Base-by-base conservation (phyloP, 1,284 basidiomycete genomes). In the Trametes pubescens region DNA sequence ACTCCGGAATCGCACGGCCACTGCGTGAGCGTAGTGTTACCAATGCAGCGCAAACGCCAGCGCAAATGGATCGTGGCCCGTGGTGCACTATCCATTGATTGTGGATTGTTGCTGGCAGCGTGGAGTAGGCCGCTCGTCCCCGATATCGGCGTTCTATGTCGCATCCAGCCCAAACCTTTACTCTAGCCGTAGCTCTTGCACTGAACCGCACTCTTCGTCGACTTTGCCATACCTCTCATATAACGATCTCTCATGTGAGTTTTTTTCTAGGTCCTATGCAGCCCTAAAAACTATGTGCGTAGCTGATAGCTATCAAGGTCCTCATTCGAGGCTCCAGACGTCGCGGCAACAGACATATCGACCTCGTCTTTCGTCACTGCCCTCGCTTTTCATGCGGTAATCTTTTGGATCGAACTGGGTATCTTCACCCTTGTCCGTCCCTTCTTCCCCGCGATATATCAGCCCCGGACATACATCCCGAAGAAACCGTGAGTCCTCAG, bases 401-500 rank as follows among this genome's bases (percentile, higher is more conserved):
- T 92, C 24, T 91, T 91, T 67, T 87, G 77, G 1, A 79, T 78
- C 9, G 90, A 95, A 77, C 75, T 96, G 48, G 78, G 75, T 6
- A 83, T 84, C 4, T 96, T 94, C 77, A 90, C 91, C 24, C 62
- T 92, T 67, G 75, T 93, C 21, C 81, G 91, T 40, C 88, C 87
- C 0, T 85, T 85, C 69, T 93, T 93, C 79, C 90, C 85, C 68
- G 79, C 84, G 14, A 87, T 93, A 34, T 95, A 96, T 73, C 92
- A 95, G 72, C 94, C 94, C 0, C 81, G 93, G 57, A 91, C 92
- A 14, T 47, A 88, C 87, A 70, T 88, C 82, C 51, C 78, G 72
- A 48, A 73, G 65, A 71, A 83, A 74, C 67, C 78, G 86, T 88
- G 73, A 76, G 83, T 76, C 18, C 16, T 11, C 13, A 1, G 2